phyloP scores from a whole-genome alignment of 2,329 filamentous ascomycete genomes.

The Purpureocillium lavendulum region DNA sequence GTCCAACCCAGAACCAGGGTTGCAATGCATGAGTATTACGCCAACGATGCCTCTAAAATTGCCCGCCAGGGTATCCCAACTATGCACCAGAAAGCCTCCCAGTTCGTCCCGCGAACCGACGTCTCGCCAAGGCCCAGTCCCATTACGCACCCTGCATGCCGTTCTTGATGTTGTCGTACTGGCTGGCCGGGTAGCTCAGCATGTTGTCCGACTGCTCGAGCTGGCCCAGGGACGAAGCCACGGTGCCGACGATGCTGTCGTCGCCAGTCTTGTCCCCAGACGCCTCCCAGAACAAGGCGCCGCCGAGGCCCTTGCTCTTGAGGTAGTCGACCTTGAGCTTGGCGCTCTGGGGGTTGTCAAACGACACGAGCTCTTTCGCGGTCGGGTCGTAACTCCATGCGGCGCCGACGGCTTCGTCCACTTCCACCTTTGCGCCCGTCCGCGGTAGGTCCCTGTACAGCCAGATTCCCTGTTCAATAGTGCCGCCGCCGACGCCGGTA shows the following conservation, averaged over 20 bases:
- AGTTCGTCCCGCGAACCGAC: too few species aligned
- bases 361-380: constrained; percentile 58
- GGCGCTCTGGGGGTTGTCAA: constrained; percentile 54
- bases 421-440: constrained; percentile 44
- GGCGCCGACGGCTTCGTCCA: constrained; percentile 51
- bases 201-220: constrained; percentile 44
- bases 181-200: constrained; percentile 46
- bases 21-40: too few species aligned
- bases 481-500: constrained; percentile 52
- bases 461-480: constrained; percentile 55
- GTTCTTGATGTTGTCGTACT: constrained; percentile 48
- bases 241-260: constrained; percentile 49
- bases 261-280: constrained; percentile 51
- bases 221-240: constrained; percentile 35
- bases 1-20: too few species aligned
- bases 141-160: constrained; percentile 2
- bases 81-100: too few species aligned
- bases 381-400: constrained; percentile 62
- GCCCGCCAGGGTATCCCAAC: too few species aligned
- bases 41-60: too few species aligned
- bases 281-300: constrained; percentile 80
- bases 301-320: constrained; percentile 51
- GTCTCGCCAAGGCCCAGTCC: neutral
- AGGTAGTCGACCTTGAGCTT: constrained; percentile 58
- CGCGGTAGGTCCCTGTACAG: constrained; percentile 66